Evolutionary conservation across 495 filamentous ascomycete species (phyloP), one percentile per base, ranked within the genome.

Genomic region (Evernia prunastri): DNA sequence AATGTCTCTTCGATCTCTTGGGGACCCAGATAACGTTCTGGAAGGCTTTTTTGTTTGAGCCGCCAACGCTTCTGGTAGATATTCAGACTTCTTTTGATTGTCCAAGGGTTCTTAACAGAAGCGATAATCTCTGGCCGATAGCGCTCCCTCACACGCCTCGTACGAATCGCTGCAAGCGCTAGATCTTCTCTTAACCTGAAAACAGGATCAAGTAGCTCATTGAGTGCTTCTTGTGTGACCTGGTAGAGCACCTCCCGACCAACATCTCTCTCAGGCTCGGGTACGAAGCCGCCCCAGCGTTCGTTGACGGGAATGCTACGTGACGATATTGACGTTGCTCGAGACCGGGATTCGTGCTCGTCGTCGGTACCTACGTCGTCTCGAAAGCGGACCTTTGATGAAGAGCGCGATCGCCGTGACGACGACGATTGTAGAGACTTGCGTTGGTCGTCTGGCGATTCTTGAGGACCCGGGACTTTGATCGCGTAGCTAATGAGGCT

Each of bases 231-330:
- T 69, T 96, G 90, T 0, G 88, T 89, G 23, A 93, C 86, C 70
- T 96, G 90, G 69, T 94, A 96, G 10, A 97, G 77, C 20, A 96
- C 84, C 69, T 97, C 94, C 66, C 89, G 90, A 37, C 91, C 91
- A 11, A 88, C 84, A 70, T 96, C 91, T 67, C 78, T 81, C 69
- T 96, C 92, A 20, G 86, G 85, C 58, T 90, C 88, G 12, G 89
- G 88, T 17, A 90, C 89, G 69, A 89, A 89, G 12, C 86, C 90
- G 42, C 86, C 90, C 90, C 89, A 92, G 43, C 90, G 80, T 72
- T 94, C 89, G 11, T 80, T 79, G 51, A 84, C 72, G 29, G 89
- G 85, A n/a, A 89, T 83, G 68, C 86, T 89, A 42, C 89, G 80
- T 18, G 88, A 92, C 9, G 90, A 92, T 1, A 88, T 90, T 29